Evolutionary conservation across 2,329 filamentous ascomycete genomes (phyloP).

Genomic region (Scedosporium apiospermum): DNA sequence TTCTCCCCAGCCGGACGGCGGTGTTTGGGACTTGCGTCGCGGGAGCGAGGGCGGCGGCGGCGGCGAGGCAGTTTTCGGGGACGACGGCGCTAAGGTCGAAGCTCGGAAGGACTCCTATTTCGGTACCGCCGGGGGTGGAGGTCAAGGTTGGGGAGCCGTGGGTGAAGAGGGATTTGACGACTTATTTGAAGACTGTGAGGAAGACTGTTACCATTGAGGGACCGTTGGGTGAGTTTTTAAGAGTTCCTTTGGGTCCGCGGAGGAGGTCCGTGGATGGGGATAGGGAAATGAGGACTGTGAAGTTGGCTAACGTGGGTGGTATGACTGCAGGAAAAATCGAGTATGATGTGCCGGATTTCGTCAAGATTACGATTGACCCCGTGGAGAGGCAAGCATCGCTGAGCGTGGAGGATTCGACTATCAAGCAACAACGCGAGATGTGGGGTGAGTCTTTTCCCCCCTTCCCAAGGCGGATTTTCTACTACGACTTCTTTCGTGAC

Average conservation of each 20-base stretch:
- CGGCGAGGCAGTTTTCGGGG: constrained; percentile 53
- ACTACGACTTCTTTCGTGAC: no score
- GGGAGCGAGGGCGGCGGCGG: not conserved
- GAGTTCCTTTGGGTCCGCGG: not conserved
- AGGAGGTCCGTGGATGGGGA: not conserved
- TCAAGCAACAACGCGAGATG: constrained; percentile 80
- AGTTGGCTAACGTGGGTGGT: not conserved
- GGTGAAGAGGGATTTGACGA: constrained; percentile 43
- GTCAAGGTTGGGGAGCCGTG: constrained; percentile 58
- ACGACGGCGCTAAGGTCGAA: constrained; percentile 63
- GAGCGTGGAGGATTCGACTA: constrained; percentile 56
- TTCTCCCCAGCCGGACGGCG: constrained; percentile 4
- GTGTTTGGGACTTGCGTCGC: not conserved
- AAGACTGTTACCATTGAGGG: constrained; percentile 68
- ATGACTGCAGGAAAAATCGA: constrained; percentile 55
- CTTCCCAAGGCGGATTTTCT: no score
- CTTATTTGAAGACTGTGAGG: constrained; percentile 51
- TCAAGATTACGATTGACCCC: constrained; percentile 61
- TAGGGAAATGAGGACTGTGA: constrained; percentile 6
- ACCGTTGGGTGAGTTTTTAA: constrained; percentile 56
- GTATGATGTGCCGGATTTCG: constrained; percentile 69
- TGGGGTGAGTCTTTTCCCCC: constrained; percentile 57
- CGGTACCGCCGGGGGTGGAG: constrained; percentile 75
- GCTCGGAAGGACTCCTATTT: constrained; percentile 72
- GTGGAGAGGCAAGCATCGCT: constrained; percentile 55